A percentile compares a stretch with the other conserved stretches of the same genome.
These are phyloP conservation scores for Colletotrichum spaethianum DNA, from an alignment of 2,329 filamentous ascomycete genomes.

Conservation along the genomic window DNA sequence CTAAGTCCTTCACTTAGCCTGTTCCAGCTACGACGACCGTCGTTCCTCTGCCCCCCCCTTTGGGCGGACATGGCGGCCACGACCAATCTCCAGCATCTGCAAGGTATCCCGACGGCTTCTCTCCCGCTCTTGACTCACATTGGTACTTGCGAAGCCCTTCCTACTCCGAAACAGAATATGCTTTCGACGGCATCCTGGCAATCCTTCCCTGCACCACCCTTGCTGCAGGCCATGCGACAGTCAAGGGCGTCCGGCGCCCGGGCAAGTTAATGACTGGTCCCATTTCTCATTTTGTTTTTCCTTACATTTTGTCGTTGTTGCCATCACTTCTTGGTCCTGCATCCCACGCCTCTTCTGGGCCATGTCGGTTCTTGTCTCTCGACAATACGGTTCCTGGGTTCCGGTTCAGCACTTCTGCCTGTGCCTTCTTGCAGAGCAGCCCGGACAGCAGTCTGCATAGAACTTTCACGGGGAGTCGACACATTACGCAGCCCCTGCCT, in stretches of 20 bases:
- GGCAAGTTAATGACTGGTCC: constrained; percentile 17
- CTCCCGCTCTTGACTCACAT: neutral
- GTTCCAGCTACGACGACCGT: constrained; percentile 19
- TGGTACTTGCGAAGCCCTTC: constrained; percentile 6
- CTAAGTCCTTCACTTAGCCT: constrained; percentile 32
- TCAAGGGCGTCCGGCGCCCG: constrained; percentile 26
- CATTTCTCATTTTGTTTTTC: neutral
- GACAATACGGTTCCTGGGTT: neutral
- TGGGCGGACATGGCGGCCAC: constrained; percentile 14
- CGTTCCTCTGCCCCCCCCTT: constrained; percentile 1
- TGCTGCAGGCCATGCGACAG: constrained; percentile 34
- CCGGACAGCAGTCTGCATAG: constrained; percentile 26
- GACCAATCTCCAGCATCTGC: constrained; percentile 25
- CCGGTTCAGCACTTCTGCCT: constrained; percentile 18
- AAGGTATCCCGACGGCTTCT: constrained; percentile 3
- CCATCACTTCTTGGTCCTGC: constrained; percentile 5
- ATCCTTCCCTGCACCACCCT: constrained; percentile 16
- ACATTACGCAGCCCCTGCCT: neutral
- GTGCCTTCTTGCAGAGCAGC: constrained; percentile 15
- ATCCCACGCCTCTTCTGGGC: neutral
- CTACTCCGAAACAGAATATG: constrained; percentile 16
- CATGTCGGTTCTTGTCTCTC: constrained; percentile 20
- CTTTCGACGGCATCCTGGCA: constrained; percentile 26
- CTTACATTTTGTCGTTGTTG: constrained; percentile 26
- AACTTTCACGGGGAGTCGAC: constrained; percentile 9